phyloP scores from a whole-genome alignment of 2,329 filamentous ascomycete genomes.

The Penicillium sp. region DNA sequence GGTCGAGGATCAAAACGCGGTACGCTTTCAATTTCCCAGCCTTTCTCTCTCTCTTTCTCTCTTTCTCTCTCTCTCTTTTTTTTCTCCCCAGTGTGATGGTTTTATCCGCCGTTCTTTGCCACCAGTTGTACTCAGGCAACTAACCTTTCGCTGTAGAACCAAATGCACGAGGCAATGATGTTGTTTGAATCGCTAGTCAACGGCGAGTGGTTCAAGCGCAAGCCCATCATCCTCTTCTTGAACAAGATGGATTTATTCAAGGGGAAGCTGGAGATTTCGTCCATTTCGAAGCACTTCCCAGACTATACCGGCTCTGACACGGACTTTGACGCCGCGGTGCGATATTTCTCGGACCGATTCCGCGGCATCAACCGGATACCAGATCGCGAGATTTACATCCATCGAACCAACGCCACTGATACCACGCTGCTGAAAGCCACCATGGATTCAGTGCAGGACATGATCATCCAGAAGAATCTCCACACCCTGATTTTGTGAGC shows the following conservation, averaged over 20 bases:
- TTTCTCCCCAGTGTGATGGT: neutral
- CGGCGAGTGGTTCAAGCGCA: conserved; percentile 78
- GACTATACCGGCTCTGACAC: conserved; percentile 68
- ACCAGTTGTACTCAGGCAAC: neutral
- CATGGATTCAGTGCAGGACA: conserved; percentile 80
- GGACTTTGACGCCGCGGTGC: conserved; percentile 68
- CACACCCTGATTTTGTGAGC: conserved; percentile 66
- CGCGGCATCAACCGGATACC: conserved; percentile 63
- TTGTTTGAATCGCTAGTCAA: conserved; percentile 81
- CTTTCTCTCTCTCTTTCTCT: too few relatives aligned
- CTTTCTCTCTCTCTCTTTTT: too few relatives aligned
- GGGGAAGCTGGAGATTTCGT: conserved; percentile 64
- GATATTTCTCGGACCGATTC: conserved; percentile 80
- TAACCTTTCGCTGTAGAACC: conserved; percentile 52
- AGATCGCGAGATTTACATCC: conserved; percentile 53
- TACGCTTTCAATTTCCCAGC: conserved; percentile 45
- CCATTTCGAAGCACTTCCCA: conserved; percentile 69
- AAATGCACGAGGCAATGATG: conserved; percentile 88
- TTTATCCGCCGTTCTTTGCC: neutral
- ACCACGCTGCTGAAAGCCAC: conserved; percentile 77
- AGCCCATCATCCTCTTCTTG: conserved; percentile 74
- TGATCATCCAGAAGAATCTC: conserved; percentile 78
- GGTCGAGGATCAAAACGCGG: conserved; percentile 92
- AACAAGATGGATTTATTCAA: conserved; percentile 86
- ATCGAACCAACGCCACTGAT: conserved; percentile 56